phyloP scores from a whole-genome alignment of 2,329 filamentous ascomycete species.

The Diaporthe aspalathi region DNA sequence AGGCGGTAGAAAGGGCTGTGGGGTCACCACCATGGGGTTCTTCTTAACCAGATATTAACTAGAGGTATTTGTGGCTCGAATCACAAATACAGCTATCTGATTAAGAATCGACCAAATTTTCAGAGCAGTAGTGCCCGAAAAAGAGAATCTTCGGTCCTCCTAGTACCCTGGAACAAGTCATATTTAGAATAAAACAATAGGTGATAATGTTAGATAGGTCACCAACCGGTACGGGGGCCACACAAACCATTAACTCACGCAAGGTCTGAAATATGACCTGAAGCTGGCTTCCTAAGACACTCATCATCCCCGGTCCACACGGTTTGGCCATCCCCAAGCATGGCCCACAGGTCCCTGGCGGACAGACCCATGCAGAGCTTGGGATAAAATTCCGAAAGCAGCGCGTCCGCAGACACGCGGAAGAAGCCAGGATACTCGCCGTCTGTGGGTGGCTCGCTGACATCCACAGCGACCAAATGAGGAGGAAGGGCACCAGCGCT shows the following conservation, averaged over 20 bases:
- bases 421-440: conserved; percentile 3
- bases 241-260: conserved; percentile 3
- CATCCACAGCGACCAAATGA: conserved; percentile 2
- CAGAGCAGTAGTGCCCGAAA: too few species aligned
- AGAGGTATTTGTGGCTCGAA: too few species aligned
- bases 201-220: background rate
- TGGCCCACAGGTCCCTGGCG: conserved; percentile 4
- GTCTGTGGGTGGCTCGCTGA: background rate
- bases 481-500: background rate
- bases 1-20: too few species aligned
- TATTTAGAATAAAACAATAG: too few species aligned
- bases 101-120: too few species aligned
- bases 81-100: too few species aligned
- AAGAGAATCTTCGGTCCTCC: too few species aligned
- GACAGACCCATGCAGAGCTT: conserved; percentile 11
- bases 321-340: too few species aligned
- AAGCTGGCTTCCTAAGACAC: background rate
- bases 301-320: too few species aligned
- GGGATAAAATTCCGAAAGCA: conserved; percentile 8
- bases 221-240: background rate
- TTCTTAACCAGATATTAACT: too few species aligned
- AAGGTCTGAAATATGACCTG: background rate
- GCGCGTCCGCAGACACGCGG: conserved; percentile 2
- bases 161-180: too few species aligned
- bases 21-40: too few species aligned